Evolutionary conservation across 139 green algal species (phyloP).

Genomic region (Tetradesmus lagerheimii): DNA sequence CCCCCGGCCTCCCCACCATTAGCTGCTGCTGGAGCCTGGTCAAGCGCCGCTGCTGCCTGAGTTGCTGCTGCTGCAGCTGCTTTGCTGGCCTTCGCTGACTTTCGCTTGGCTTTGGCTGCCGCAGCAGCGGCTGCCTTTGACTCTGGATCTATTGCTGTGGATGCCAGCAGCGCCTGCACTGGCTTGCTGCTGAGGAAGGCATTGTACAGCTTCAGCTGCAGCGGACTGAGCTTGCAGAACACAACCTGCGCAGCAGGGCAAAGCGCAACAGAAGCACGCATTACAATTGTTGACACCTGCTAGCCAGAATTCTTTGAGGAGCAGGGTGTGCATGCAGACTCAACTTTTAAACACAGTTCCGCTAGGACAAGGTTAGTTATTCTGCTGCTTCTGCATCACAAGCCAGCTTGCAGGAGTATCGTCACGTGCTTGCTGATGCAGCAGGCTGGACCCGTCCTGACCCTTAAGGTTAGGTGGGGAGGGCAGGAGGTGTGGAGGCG

Average conservation of each 20-base stretch:
- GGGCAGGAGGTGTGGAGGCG: no score
- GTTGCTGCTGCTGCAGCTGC: constrained; percentile 36
- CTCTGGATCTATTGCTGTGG: constrained; percentile 9
- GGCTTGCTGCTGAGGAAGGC: constrained; percentile 83
- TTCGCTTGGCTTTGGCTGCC: constrained; percentile 8
- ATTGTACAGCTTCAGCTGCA: constrained; percentile 91
- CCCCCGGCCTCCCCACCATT: neutral
- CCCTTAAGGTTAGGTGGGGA: no score
- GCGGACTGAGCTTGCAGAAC: constrained; percentile 90
- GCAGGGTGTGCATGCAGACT: no score
- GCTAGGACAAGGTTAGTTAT: no score
- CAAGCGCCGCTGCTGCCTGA: neutral
- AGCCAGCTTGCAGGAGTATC: no score
- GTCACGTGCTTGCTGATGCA: no score
- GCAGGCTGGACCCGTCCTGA: no score
- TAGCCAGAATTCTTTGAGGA: no score
- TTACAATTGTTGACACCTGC: no score
- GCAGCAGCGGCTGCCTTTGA: neutral
- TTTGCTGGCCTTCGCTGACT: constrained; percentile 5
- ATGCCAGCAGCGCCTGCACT: constrained; percentile 49
- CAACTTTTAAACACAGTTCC: no score
- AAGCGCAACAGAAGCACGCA: neutral
- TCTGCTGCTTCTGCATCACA: no score
- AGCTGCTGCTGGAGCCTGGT: neutral
- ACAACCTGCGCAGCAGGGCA: constrained; percentile 77